These are phyloP conservation scores for Ophiostoma novo-ulmi DNA, from an alignment of 2,329 filamentous ascomycete species.

Conservation along the genomic window DNA sequence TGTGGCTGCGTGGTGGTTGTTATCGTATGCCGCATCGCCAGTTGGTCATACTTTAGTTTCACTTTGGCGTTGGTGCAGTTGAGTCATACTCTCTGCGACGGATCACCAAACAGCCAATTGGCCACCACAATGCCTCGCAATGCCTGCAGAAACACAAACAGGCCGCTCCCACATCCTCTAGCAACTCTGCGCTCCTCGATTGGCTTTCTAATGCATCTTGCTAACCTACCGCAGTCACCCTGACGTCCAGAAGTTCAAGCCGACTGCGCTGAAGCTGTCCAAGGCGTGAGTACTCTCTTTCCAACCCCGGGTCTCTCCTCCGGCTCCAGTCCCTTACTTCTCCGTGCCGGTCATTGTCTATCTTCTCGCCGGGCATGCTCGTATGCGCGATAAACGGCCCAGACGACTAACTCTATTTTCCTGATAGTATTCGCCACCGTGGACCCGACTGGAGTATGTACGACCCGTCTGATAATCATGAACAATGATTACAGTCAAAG, in stretches of 20 bases:
- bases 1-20: neutral
- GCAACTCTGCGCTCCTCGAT: neutral
- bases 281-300: constrained; percentile 67
- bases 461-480: neutral
- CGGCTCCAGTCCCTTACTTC: neutral
- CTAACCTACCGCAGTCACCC: constrained; percentile 58
- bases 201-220: constrained; percentile 2
- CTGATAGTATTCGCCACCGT: constrained; percentile 76
- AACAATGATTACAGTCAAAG: neutral
- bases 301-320: neutral
- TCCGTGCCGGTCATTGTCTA: neutral
- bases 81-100: constrained; percentile 25
- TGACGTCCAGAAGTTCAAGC: constrained; percentile 94
- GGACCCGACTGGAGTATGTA: constrained; percentile 90
- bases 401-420: constrained; percentile 28
- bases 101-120: constrained; percentile 21
- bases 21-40: constrained; percentile 4
- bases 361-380: constrained; percentile 9
- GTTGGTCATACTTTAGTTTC: neutral
- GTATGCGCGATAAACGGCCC: constrained; percentile 26
- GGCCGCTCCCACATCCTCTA: neutral
- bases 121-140: neutral
- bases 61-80: constrained; percentile 28
- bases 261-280: constrained; percentile 83
- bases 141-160: neutral